phyloP scores from a whole-genome alignment of 345 rosid species.

The Xanthoceras sorbifolium region DNA sequence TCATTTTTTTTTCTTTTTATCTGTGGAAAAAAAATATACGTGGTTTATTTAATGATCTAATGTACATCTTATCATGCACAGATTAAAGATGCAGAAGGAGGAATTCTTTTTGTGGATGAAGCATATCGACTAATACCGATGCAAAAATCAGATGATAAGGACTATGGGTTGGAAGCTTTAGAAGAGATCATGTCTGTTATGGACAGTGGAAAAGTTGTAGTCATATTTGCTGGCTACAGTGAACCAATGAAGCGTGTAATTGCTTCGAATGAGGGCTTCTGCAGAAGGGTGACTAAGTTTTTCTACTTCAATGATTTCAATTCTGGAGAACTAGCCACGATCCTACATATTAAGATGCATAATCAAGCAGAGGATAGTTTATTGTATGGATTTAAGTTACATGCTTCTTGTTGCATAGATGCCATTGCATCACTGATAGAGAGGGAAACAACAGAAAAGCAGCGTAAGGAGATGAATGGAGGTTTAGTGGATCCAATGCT shows the following conservation, averaged over 20 bases:
- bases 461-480: slow-evolving; percentile 92
- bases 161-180: slow-evolving; percentile 93
- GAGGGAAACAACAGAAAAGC: slow-evolving; percentile 74
- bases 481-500: slow-evolving; percentile 84
- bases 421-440: slow-evolving; percentile 69
- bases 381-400: slow-evolving; percentile 72
- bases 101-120: slow-evolving; percentile 97
- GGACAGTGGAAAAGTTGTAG: slow-evolving; percentile 87
- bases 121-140: slow-evolving; percentile 90
- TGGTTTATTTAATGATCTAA: slow-evolving; percentile 4
- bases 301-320: slow-evolving; percentile 79
- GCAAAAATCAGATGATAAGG: slow-evolving; percentile 95
- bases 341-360: slow-evolving; percentile 84
- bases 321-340: slow-evolving; percentile 71
- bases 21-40: not conserved
- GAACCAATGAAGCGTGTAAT: slow-evolving; percentile 99
- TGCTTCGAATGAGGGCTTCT: slow-evolving; percentile 90
- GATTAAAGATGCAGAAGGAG: slow-evolving; percentile 98
- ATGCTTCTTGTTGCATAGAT: slow-evolving; percentile 62
- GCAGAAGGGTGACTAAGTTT: slow-evolving; percentile 94
- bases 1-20: not conserved
- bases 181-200: slow-evolving; percentile 98
- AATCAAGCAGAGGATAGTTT: slow-evolving; percentile 59
- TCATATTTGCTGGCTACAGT: slow-evolving; percentile 93
- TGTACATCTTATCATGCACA: slow-evolving; percentile 32